Evolutionary conservation across 192 early-diverging fungal genomes (phyloP), one percentile per base, ranked within the genome.

Genomic region (Mortierella hygrophila): DNA sequence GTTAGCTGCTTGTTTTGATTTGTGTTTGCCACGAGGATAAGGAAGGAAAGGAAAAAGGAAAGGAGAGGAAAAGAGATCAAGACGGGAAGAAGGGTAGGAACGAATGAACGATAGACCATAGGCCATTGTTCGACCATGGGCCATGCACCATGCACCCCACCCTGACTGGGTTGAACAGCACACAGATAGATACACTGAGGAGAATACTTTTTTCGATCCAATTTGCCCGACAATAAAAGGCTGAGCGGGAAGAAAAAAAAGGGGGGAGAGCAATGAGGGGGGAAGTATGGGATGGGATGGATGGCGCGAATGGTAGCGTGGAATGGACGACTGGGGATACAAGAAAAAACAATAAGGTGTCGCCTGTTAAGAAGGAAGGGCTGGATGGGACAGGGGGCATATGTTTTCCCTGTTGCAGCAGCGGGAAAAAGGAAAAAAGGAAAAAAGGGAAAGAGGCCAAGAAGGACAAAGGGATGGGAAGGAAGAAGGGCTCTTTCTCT

Each of bases 271-370:
- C 10, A 40, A 38, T 7, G 37, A 70, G 32, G 32, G 32, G 68
- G 70, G 35, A 35, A 35, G 69, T 41, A 15, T 32, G 72, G 26
- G 72, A 46, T 46, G 49, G 60, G 26, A 35, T 32, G 60, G n/a
- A 52, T 52, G 49, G 60, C 26, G 16, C 60, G 60, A 65, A 65
- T 65, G 60, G 60, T 15, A 65, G 60, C 60, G 60, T 65, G 60
- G 60, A 65, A 65, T 65, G 60, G 60, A 65, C 60, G 60, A 65
- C 32, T 65, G 60, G 60, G 60, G 60, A 65, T 65, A 65, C 60
- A 65, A 65, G 26, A 32, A 65, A 52, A 52, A 52, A 52, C 49
- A 49, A 16, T 7, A 46, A 60, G 21, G 6, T 26, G 29, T 32
- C 29, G 60, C 57, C n/a, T 26, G n/a, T 10, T 20, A 26, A n/a